phyloP scores from a whole-genome alignment of 2,329 filamentous ascomycete genomes.

The Neopestalotiopsis sp. region DNA sequence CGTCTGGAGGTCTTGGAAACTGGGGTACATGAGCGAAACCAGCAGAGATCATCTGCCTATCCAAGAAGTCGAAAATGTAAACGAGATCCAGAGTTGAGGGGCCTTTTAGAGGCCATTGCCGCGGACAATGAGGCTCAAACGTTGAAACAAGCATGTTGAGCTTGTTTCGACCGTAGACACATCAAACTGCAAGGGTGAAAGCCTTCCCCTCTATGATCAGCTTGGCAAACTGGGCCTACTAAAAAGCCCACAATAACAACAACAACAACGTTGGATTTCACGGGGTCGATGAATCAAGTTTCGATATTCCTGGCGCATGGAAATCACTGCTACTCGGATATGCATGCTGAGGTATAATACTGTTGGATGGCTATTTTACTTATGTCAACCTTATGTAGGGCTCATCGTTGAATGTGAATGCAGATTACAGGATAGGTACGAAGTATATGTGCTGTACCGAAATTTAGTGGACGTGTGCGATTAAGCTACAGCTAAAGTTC shows the following conservation, averaged over 20 bases:
- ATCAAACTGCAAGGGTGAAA: conserved; percentile 10
- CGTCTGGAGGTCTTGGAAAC: not conserved
- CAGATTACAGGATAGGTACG: too few species aligned
- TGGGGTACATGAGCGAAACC: not conserved
- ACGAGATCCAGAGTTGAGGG: not conserved
- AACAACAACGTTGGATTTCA: not conserved
- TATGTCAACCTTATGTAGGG: too few species aligned
- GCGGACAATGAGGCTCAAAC: not conserved
- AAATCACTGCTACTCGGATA: too few species aligned
- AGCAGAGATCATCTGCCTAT: not conserved
- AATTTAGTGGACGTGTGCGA: too few species aligned
- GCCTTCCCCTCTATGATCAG: not conserved
- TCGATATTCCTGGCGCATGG: too few species aligned
- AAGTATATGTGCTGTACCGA: too few species aligned
- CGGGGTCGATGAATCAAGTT: not conserved
- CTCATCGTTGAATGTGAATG: too few species aligned
- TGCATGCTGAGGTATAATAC: too few species aligned
- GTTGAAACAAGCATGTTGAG: conserved; percentile 15
- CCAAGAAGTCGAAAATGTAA: not conserved
- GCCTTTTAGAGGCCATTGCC: not conserved
- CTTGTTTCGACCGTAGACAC: conserved; percentile 16
- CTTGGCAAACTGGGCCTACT: not conserved
- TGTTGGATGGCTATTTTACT: too few species aligned
- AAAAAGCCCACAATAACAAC: not conserved
- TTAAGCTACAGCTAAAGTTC: too few species aligned